Evolutionary conservation across 352 stramenopile genomes (phyloP), one percentile per base, ranked within the genome.

Genomic region (Phytophthora kernoviae): DNA sequence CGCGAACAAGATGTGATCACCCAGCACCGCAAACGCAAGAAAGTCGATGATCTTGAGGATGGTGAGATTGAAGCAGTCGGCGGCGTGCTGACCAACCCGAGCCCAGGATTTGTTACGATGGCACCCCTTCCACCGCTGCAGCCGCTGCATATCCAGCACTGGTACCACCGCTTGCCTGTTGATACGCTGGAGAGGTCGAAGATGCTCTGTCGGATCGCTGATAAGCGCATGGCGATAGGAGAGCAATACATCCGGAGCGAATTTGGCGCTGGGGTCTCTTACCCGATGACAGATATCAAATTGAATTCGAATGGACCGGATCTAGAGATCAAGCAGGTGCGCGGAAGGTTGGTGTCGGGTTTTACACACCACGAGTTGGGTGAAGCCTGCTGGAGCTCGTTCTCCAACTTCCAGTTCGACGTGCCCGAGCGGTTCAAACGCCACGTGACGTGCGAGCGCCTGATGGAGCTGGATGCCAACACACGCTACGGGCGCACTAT

Each of bases 401-500:
- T 91, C 49, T 87, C 83, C 53, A 87, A 90, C 69, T 93, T 93
- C 40, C 57, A 86, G 26, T 79, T 93, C 32, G 80, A 87, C 54
- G 76, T 93, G 18, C 81, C 79, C 4, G 58, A 76, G 43, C 77
- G 80, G 26, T 88, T 93, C 49, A 71, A 84, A 52, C 66, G 62
- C 5, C 77, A 90, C 48, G 80, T 91, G 48, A 83, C 77, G 34
- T 87, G 75, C 30, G 79, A 91, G 56, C 77, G 80, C 12, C 68
- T 93, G 24, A 88, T 91, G 81, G 83, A 93, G 57, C 54, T 93
- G 39, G 81, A 93, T 37, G 63, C 77, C 11, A 86, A 91, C 57
- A 93, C 84, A 30, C 80, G 84, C 2, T 93, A 93, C 63, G 84
- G 84, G 17, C 78, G 84, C 36, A 91, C 81, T 42, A 88, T 91